Percentiles rank a stretch among this genome's conserved stretches.
These are phyloP conservation scores for Chytriomyces confervae DNA, from an alignment of 192 early-diverging fungal genomes.

Conservation along the genomic window DNA sequence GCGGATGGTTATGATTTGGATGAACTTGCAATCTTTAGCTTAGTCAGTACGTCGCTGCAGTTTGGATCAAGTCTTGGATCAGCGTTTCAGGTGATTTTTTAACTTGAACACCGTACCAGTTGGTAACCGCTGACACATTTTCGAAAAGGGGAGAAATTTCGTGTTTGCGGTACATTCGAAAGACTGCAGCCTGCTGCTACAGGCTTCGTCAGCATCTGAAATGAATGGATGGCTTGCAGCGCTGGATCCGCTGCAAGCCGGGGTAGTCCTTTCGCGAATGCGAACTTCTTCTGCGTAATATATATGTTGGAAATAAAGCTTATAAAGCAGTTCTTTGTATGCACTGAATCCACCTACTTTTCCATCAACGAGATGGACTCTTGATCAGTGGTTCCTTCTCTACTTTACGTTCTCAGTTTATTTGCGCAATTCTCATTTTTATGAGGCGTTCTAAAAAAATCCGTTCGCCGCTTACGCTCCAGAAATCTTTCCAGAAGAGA, in stretches of 20 bases:
- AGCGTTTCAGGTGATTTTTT: conserved; percentile 15
- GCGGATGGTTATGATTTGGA: conserved; percentile 63
- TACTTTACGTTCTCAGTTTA: no score
- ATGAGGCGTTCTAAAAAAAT: no score
- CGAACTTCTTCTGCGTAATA: neutral
- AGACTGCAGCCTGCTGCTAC: conserved; percentile 64
- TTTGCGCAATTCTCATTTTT: no score
- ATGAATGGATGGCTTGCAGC: conserved; percentile 69
- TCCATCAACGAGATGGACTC: no score
- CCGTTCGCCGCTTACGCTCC: no score
- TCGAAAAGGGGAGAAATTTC: conserved; percentile 53
- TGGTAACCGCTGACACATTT: conserved; percentile 20
- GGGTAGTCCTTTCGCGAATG: conserved; percentile 30
- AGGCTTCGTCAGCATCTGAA: conserved; percentile 64
- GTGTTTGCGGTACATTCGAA: conserved; percentile 77
- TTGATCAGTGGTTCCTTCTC: no score
- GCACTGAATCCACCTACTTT: no score
- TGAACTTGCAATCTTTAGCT: conserved; percentile 77
- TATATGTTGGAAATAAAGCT: no score
- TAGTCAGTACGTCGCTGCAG: conserved; percentile 69
- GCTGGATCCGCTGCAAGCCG: conserved; percentile 49
- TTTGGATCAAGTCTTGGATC: conserved; percentile 59
- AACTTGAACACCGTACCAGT: neutral
- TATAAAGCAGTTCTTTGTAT: no score
- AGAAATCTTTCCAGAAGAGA: conserved; percentile 3